These are phyloP conservation scores for Narthecium ossifragum DNA, from an alignment of 106 monocot species.

Conservation along the genomic window DNA sequence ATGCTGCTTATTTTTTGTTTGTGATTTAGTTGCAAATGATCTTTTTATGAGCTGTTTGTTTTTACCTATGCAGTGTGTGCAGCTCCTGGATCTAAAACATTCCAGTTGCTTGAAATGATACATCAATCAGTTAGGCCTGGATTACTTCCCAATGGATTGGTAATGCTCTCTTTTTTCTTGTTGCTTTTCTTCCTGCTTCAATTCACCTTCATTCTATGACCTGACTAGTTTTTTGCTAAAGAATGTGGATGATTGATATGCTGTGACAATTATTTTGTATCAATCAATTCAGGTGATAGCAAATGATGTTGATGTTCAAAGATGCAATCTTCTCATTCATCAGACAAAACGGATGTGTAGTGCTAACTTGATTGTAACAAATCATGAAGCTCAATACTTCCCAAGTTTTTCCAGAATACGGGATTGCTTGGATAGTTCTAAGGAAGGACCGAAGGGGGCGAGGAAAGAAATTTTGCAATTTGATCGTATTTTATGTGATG, in stretches of 20 bases:
- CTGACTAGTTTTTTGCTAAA: too few species aligned
- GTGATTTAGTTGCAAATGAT: too few species aligned
- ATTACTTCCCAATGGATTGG: slow-evolving; percentile 80
- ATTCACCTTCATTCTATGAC: too few species aligned
- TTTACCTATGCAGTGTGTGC: slow-evolving; percentile 85
- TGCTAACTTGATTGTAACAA: slow-evolving; percentile 94
- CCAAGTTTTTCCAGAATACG: slow-evolving; percentile 46
- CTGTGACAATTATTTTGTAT: too few species aligned
- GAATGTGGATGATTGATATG: too few species aligned
- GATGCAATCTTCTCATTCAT: slow-evolving; percentile 98
- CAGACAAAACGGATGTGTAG: slow-evolving; percentile 97
- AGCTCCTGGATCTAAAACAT: slow-evolving; percentile 98
- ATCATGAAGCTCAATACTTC: slow-evolving; percentile 96
- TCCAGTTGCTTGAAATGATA: slow-evolving; percentile 98
- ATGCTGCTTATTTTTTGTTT: too few species aligned
- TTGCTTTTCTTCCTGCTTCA: background rate
- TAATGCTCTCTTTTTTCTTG: slow-evolving; percentile 17
- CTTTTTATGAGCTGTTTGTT: too few species aligned
- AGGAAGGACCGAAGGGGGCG: slow-evolving; percentile 19
- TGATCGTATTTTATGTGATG: slow-evolving; percentile 98
- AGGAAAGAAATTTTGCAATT: slow-evolving; percentile 41
- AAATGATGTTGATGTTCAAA: slow-evolving; percentile 99
- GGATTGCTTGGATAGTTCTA: slow-evolving; percentile 14
- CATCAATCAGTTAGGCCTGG: slow-evolving; percentile 66
- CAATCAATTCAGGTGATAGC: slow-evolving; percentile 91